These are phyloP conservation scores for Myriosclerotinia scirpicola DNA, from an alignment of 2,329 filamentous ascomycete species.

Conservation along the genomic window DNA sequence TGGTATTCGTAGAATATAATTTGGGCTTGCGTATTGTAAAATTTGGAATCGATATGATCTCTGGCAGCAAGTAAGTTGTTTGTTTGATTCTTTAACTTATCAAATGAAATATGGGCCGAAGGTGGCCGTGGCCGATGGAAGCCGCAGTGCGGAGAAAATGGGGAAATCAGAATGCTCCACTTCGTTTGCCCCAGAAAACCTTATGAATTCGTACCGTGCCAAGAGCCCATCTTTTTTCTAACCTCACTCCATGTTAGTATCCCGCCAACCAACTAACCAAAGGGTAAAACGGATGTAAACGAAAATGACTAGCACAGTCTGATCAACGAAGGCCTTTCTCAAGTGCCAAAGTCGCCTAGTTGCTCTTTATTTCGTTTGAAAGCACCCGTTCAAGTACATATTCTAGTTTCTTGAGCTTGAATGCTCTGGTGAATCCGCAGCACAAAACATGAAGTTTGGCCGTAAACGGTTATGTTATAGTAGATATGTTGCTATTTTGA, in stretches of 20 bases:
- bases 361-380: conserved; percentile 45
- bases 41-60: not conserved
- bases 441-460: no score
- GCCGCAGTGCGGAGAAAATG: not conserved
- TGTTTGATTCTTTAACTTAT: not conserved
- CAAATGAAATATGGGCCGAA: not conserved
- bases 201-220: not conserved
- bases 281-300: not conserved
- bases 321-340: conserved; percentile 23
- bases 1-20: not conserved
- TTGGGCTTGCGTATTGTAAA: not conserved
- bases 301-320: not conserved
- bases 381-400: conserved; percentile 50
- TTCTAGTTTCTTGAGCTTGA: conserved; percentile 51
- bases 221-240: not conserved
- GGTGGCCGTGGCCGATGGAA: not conserved
- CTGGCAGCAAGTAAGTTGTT: not conserved
- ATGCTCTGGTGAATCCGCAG: conserved; percentile 40
- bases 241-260: not conserved
- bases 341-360: no score
- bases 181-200: not conserved
- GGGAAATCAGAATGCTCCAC: not conserved
- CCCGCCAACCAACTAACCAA: not conserved
- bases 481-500: no score
- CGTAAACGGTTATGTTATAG: no score